Evolutionary conservation across 2,329 filamentous ascomycete genomes (phyloP).

Genomic region (Pezicula radicicola): DNA sequence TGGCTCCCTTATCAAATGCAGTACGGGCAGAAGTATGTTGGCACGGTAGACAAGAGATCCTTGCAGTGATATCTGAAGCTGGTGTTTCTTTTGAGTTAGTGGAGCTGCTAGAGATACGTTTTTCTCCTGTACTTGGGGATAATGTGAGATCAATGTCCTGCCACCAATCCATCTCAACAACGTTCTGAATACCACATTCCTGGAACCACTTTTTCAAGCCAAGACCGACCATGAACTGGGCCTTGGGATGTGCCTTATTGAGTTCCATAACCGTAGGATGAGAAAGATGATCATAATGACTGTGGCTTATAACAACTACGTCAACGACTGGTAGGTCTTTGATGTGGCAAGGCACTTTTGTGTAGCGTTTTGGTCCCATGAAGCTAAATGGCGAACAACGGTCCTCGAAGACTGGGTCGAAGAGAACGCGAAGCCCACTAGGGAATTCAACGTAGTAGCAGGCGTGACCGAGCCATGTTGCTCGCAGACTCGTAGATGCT

Average conservation of each 20-base stretch:
- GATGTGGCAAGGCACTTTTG: constrained; percentile 71
- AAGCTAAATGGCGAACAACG: constrained; percentile 76
- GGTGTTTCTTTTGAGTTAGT: constrained; percentile 27
- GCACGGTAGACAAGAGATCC: constrained; percentile 75
- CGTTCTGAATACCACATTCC: constrained; percentile 64
- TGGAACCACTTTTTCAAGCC: constrained; percentile 83
- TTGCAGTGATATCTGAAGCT: constrained; percentile 57
- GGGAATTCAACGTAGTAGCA: constrained; percentile 93
- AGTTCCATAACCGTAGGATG: constrained; percentile 72
- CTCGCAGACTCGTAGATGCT: constrained; percentile 59
- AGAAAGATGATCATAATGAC: constrained; percentile 89
- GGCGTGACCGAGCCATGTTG: constrained; percentile 93
- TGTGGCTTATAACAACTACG: constrained; percentile 73
- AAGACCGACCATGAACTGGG: constrained; percentile 84
- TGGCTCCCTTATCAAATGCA: constrained; percentile 64
- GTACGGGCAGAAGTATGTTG: constrained; percentile 77
- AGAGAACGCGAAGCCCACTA: constrained; percentile 79
- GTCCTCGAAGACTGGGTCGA: constrained; percentile 90
- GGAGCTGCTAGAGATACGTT: constrained; percentile 17
- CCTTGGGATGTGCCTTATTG: constrained; percentile 67
- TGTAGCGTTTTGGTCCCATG: constrained; percentile 74
- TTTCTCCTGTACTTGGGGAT: constrained; percentile 33
- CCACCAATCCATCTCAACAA: constrained; percentile 96
- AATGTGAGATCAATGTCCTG: constrained; percentile 74
- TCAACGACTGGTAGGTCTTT: constrained; percentile 75